Evolutionary conservation across 2,329 filamentous ascomycete species (phyloP).

Genomic region (Colletotrichum spaethianum): DNA sequence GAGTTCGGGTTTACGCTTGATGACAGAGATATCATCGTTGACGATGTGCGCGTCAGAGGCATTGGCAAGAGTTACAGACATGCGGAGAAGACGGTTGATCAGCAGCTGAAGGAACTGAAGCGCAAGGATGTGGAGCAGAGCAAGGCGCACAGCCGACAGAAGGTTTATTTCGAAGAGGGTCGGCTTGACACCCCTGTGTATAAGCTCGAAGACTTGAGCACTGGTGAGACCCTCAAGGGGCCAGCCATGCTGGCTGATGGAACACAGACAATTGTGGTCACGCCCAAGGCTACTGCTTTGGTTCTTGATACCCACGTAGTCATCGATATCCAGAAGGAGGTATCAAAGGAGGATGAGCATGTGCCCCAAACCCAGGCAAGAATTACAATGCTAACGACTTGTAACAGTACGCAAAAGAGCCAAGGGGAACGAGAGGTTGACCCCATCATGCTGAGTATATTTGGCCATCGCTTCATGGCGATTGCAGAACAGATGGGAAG

Average conservation of each 20-base stretch:
- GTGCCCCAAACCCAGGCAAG: slow-evolving; percentile 39
- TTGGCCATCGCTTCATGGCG: slow-evolving; percentile 87
- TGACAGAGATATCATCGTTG: slow-evolving; percentile 89
- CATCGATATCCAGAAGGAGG: slow-evolving; percentile 81
- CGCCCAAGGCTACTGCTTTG: slow-evolving; percentile 81
- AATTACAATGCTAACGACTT: slow-evolving; percentile 28
- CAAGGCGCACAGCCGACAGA: slow-evolving; percentile 73
- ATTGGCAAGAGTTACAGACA: slow-evolving; percentile 91
- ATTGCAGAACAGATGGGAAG: slow-evolving; percentile 90
- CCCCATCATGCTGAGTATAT: slow-evolving; percentile 84
- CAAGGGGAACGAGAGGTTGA: slow-evolving; percentile 60
- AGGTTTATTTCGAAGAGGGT: slow-evolving; percentile 89
- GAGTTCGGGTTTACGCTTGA: slow-evolving; percentile 93
- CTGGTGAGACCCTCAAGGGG: slow-evolving; percentile 81
- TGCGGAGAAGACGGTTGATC: slow-evolving; percentile 84
- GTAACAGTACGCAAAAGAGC: slow-evolving; percentile 43
- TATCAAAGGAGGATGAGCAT: slow-evolving; percentile 48
- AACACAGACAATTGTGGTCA: slow-evolving; percentile 93
- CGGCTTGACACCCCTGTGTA: slow-evolving; percentile 85
- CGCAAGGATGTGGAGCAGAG: slow-evolving; percentile 68
- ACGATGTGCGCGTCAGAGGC: slow-evolving; percentile 89
- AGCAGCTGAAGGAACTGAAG: slow-evolving; percentile 81
- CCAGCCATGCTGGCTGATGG: slow-evolving; percentile 90
- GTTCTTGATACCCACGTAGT: slow-evolving; percentile 90
- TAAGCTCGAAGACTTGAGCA: slow-evolving; percentile 80